Conservation (phyloP, 75 land plant genomes). For the Picea glauca region DNA sequence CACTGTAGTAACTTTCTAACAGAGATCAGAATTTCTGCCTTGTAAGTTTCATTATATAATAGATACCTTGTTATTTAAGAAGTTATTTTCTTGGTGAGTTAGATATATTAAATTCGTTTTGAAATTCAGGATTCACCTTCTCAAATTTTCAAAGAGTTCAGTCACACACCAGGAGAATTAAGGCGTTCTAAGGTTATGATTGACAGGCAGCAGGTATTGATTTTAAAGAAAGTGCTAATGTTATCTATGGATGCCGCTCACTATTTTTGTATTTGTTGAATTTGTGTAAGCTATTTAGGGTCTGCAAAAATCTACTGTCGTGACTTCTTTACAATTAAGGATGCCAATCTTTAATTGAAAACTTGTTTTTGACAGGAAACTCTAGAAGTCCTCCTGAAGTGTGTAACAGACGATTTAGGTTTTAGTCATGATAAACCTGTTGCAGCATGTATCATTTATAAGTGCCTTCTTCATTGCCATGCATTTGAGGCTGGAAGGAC, state of each 20-base stretch:
- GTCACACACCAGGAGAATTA: constrained; percentile 49
- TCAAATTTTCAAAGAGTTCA: constrained; percentile 33
- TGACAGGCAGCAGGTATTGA: constrained; percentile 70
- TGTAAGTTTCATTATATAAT: not conserved
- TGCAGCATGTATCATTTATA: constrained; percentile 87
- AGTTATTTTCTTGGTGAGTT: not conserved
- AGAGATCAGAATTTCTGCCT: not conserved
- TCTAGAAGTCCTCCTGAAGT: constrained; percentile 64
- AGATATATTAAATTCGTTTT: not conserved
- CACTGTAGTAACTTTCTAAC: constrained; percentile 16
- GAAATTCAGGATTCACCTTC: constrained; percentile 21
- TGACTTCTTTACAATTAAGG: not conserved
- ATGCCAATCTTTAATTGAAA: not conserved
- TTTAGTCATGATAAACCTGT: constrained; percentile 80
- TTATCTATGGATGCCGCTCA: not conserved
- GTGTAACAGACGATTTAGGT: constrained; percentile 81
- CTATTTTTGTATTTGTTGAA: not conserved
- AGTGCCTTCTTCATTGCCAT: constrained; percentile 79
- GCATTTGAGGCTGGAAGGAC: constrained; percentile 95
- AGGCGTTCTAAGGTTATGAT: constrained; percentile 47
- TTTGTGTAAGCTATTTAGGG: not conserved
- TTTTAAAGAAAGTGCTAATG: not conserved
- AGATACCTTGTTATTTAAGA: not conserved
- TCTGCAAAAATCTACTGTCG: not conserved
- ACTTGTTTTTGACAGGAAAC: constrained; percentile 59